A percentile compares a stretch with the other conserved stretches of the same genome.
phyloP scores from a whole-genome alignment of 2,329 filamentous ascomycete species.

The Zasmidium citrigriseum region DNA sequence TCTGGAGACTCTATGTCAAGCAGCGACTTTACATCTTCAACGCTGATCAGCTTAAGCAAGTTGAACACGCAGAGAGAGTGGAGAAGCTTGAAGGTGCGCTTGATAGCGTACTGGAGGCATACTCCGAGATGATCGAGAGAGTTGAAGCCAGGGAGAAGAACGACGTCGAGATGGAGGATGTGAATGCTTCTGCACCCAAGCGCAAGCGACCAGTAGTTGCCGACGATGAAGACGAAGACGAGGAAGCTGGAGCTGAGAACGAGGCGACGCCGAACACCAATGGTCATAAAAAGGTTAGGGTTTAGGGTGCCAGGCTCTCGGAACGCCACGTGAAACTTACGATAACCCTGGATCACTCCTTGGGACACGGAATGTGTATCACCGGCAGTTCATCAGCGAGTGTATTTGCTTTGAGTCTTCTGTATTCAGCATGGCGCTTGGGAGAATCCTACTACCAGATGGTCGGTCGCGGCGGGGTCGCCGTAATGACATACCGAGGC shows the following conservation, averaged over 20 bases:
- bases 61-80: slow-evolving; percentile 68
- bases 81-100: slow-evolving; percentile 72
- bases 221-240: slow-evolving; percentile 28
- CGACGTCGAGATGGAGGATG: slow-evolving; percentile 13
- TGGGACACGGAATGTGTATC: background rate
- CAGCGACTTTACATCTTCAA: slow-evolving; percentile 76
- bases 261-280: slow-evolving; percentile 13
- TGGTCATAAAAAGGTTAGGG: slow-evolving; percentile 20
- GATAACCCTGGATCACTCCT: background rate
- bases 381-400: background rate
- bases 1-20: slow-evolving; percentile 77
- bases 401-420: background rate
- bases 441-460: background rate
- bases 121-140: slow-evolving; percentile 64
- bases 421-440: slow-evolving; percentile 3
- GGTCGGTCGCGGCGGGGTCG: background rate
- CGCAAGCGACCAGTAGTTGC: slow-evolving; percentile 22
- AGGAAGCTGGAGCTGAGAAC: slow-evolving; percentile 15
- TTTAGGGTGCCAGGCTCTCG: background rate
- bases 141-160: slow-evolving; percentile 39
- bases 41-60: slow-evolving; percentile 66
- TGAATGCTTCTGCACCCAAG: slow-evolving; percentile 12
- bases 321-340: slow-evolving; percentile 5
- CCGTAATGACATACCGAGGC: background rate
- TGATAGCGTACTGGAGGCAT: slow-evolving; percentile 69